Base-by-base conservation (phyloP, 2,329 filamentous ascomycete genomes). In the Penicillium glabrum region DNA sequence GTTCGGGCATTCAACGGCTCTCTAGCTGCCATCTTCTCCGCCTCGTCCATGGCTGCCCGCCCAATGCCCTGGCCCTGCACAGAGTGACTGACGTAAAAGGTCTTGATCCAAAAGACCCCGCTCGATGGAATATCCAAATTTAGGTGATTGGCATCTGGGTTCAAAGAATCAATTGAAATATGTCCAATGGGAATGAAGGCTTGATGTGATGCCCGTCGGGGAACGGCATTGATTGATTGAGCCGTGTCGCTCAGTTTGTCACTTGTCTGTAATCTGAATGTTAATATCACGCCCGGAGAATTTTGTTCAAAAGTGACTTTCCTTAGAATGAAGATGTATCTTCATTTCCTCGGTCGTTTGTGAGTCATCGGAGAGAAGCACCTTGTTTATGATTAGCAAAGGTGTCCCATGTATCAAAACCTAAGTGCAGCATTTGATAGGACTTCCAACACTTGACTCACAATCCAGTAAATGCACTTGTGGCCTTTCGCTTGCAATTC, bases 381-480 rank as follows among this genome's bases (percentile, higher is more conserved):
- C 59, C 59, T 31, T 16, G 23, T 19, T 13, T 11, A 35, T 10
- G 11, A 33, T 37, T 19, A 50, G 31, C 19, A 39, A 41, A 13
- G 9, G 19, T 6, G 10, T 23, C 11, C 11, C 31, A 5, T 16
- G 19, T 4, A 41, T 21, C 9, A 14, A 21, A 10, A 41, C 10
- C 6, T 14, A 4, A 41, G 9, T 21, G 14, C 23, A 14, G 1
- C 39, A 44, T 3, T 10, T 1, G 16, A 33, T 5, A n/a, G 3
- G 2, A 26, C 9, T 21, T 29, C 21, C 4, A 29, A 2, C 9
- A 11, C 37, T 1, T 26, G 2, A 51, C 58, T 62, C 33, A 66
- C 63, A 57, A 66, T 64, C 63, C 63, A 66, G 45, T 61, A 65
- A 8, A 66, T 61, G 24, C 62, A 65, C 13, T 66, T 66, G 9